phyloP scores from a whole-genome alignment of 208 protist genomes.

The Leishmania turanica region DNA sequence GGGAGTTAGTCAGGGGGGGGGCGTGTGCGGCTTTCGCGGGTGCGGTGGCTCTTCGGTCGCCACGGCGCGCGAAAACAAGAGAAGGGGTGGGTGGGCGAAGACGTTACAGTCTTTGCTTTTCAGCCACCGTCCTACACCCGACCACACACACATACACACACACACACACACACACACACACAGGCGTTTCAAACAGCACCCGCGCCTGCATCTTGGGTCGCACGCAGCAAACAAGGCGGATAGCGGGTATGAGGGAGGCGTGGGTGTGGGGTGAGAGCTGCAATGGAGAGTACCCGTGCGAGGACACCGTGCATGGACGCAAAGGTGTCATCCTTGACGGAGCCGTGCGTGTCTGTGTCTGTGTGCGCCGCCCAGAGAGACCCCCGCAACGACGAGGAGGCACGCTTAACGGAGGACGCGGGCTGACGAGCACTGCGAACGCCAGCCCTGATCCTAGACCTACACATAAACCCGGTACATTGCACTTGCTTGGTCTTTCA shows the following conservation, averaged over 20 bases:
- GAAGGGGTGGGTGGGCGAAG: neutral
- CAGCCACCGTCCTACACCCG: neutral
- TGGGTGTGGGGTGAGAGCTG: too few species aligned
- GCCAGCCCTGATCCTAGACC: neutral
- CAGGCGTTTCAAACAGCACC: neutral
- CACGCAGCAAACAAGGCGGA: neutral
- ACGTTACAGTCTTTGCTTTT: neutral
- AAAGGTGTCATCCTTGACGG: neutral
- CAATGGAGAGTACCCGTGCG: neutral
- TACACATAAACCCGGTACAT: neutral
- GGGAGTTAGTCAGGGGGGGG: neutral
- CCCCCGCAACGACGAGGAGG: neutral
- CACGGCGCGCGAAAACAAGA: too few species aligned
- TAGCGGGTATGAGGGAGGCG: neutral
- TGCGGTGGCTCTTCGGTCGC: neutral
- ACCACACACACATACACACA: neutral
- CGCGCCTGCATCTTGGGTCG: neutral
- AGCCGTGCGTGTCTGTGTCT: neutral
- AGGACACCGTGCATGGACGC: neutral
- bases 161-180: neutral
- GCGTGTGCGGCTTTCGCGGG: neutral
- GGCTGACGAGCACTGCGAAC: neutral
- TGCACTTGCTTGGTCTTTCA: neutral
- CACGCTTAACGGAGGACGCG: neutral
- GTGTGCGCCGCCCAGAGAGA: neutral